Evolutionary conservation across 129 eudicot species (phyloP).

Genomic region (carrot (Daucus carota)): DH1_v3.0 NC_030383.2:11471501-11472000

Average conservation of each 20-base stretch:
- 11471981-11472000: conserved; percentile 77
- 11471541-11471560: too few relatives aligned
- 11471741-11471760: conserved; percentile 75
- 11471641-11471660: conserved; percentile 74
- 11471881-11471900: conserved; percentile 74
- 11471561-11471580: too few relatives aligned
- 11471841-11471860: conserved; percentile 64
- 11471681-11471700: conserved; percentile 62
- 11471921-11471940: conserved; percentile 62
- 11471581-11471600: neutral
- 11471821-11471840: conserved; percentile 35
- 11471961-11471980: conserved; percentile 46
- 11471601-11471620: neutral
- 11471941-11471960: conserved; percentile 37
- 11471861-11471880: conserved; percentile 55
- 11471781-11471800: conserved; percentile 48
- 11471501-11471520: too few relatives aligned
- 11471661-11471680: conserved; percentile 67
- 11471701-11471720: conserved; percentile 71
- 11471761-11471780: conserved; percentile 53
- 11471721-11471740: conserved; percentile 91
- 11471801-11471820: conserved; percentile 16
- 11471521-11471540: too few relatives aligned
- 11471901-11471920: conserved; percentile 67
- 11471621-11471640: conserved; percentile 2